These are phyloP conservation scores for Apiotrichum gamsii DNA, from an alignment of 1,284 basidiomycete species.

Conservation along the genomic window DNA sequence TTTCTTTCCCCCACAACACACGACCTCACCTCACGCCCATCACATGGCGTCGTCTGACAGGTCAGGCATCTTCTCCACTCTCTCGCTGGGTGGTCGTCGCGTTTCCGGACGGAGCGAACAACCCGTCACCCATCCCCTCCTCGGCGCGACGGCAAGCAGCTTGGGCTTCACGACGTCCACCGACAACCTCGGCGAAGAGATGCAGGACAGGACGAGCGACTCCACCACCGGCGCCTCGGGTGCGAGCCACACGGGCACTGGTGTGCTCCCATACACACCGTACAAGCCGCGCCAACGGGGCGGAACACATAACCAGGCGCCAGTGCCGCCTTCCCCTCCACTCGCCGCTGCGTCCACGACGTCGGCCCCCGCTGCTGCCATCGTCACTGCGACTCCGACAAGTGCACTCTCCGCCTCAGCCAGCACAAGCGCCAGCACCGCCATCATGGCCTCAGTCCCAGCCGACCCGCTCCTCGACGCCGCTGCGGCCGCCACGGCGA, in stretches of 20 bases:
- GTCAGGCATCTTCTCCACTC: conserved; percentile 33
- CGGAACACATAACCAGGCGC: too few relatives aligned
- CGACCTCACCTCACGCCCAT: too few relatives aligned
- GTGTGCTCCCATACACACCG: neutral
- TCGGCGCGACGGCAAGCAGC: conserved; percentile 26
- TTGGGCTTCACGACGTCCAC: neutral
- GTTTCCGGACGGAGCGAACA: too few relatives aligned
- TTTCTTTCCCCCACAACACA: too few relatives aligned
- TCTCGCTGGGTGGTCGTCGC: conserved; percentile 24
- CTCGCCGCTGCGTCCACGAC: neutral
- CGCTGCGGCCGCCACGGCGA: conserved; percentile 19
- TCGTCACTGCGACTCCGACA: conserved; percentile 6
- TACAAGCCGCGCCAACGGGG: conserved; percentile 15
- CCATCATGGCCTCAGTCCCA: conserved; percentile 33
- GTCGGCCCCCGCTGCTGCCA: neutral
- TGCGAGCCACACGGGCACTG: too few relatives aligned
- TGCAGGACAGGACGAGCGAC: too few relatives aligned
- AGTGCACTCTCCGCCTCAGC: conserved; percentile 2
- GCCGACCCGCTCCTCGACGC: neutral
- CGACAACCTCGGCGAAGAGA: neutral
- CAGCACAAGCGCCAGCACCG: conserved; percentile 9
- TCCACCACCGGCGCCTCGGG: too few relatives aligned
- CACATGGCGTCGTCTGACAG: conserved; percentile 6
- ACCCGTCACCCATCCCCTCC: conserved; percentile 37
- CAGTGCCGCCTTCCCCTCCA: neutral